Evolutionary conservation across 2,329 filamentous ascomycete genomes (phyloP), one percentile per base, ranked within the genome.

Genomic region (Fusarium oligoseptatum): DNA sequence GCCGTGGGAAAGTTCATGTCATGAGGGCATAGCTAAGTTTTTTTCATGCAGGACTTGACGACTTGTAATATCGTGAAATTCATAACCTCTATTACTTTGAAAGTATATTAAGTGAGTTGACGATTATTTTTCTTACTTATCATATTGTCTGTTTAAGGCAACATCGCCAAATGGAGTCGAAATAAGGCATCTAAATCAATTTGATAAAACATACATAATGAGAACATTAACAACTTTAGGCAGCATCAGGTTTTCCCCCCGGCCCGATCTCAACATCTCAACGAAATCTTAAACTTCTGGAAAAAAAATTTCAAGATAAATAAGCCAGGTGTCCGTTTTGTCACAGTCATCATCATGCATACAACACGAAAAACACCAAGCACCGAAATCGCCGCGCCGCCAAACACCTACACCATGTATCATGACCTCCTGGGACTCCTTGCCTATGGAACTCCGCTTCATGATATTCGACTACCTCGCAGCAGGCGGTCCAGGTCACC

Each of bases 391-490:
- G 43, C 22, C 22, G 27, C 4, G 24, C 43, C 14, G 14, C 22
- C 43, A 5, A 48, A 48, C 4, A 27, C 43, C 22, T 48, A 17
- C 43, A 27, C 2, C 9, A 27, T 24, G 15, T 11, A 37, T 17
- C 55, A 64, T 57, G 62, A 14, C 15, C 11, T 17, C 9, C 15
- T 64, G 45, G 64, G 9, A 24, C 22, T 37, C 36, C 3, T 36
- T 67, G 3, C 34, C 57, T 9, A 6, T 22, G 14, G 56, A 67
- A 20, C 29, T 67, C 6, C 37, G 48, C 14, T 22, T 29, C 15
- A 62, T 56, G 24, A 32, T 67, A 22, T 37, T 67, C n/a, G 45
- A 67, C n/a, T 20, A 32, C n/a, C 17, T 55, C 4, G 48, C 24
- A 22, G 14, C 8, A 20, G 24, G 14, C n/a, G 6, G n/a, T 3